Conservation (phyloP, 1,139 yeast species). For the Yamadazyma songkhlaensis region DNA sequence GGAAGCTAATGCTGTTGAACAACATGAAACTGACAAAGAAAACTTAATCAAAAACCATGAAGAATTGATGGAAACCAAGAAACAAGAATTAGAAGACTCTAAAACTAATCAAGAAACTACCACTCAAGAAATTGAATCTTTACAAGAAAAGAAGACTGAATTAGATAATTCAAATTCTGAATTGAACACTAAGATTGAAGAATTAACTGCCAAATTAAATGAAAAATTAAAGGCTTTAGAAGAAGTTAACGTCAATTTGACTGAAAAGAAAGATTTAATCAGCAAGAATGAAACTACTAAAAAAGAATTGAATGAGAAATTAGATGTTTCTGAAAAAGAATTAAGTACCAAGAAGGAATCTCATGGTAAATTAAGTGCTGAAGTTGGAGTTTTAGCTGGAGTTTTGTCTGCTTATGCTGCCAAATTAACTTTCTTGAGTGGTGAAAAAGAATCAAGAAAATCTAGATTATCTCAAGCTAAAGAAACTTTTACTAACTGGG, state of each 20-base stretch:
- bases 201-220: conserved; percentile 38
- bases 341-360: conserved; percentile 35
- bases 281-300: conserved; percentile 34
- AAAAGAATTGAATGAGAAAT: conserved; percentile 39
- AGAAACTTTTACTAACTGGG: conserved; percentile 41
- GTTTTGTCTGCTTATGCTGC: conserved; percentile 46
- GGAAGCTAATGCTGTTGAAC: conserved; percentile 46
- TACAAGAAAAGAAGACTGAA: conserved; percentile 41
- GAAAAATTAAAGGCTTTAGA: conserved; percentile 40
- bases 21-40: conserved; percentile 47
- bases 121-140: conserved; percentile 42
- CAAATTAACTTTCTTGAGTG: conserved; percentile 36
- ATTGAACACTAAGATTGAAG: conserved; percentile 38
- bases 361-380: conserved; percentile 39
- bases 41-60: conserved; percentile 44
- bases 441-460: conserved; percentile 38
- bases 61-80: conserved; percentile 46
- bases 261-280: conserved; percentile 38
- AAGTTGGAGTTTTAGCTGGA: conserved; percentile 43
- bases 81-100: conserved; percentile 48
- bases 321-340: conserved; percentile 32
- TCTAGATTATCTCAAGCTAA: conserved; percentile 43
- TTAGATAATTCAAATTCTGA: conserved; percentile 46
- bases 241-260: conserved; percentile 39
- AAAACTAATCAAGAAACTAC: conserved; percentile 47